Base-by-base conservation (phyloP, 148 eudicot genomes). In the Heliosperma pusillum region DNA sequence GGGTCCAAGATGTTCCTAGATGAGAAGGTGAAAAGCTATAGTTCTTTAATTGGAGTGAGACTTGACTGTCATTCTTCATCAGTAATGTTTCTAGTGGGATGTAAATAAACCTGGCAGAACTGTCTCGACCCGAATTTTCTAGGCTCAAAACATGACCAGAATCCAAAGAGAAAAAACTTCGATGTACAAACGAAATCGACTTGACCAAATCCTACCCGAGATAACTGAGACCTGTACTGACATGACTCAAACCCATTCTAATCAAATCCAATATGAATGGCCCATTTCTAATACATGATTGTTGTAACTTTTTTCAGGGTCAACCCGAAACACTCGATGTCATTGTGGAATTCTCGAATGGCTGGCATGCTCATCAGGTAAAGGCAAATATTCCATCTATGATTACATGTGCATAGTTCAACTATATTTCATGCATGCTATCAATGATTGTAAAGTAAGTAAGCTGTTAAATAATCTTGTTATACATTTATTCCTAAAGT, bases 391-490 rank as follows among this genome's bases (percentile, higher is more conserved):
- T 80, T 70, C 79, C 62, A 53, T 33, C 26, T 64, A 80, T 80
- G 64, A 80, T 80, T 71, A 67, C 79, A 76, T 76, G 71, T 80
- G 83, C 79, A 71, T 80, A 79, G 72, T 71, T 64, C 72, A 57
- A 55, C 72, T 56, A 12, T 55, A 70, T 76, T 71, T 76, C 79
- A 72, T 80, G 83, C 83, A 72, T 80, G 83, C 82, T 53, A 53
- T 72, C 78, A 83, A 83, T 83, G 63, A 83, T 83, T 72, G 82
- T 77, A 83, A 59, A 72, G 17, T 61, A 40, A 73, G 78, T 73
- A 75, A 73, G 80, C 80, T 69, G 78, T 76, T 63, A 70, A 74
- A 62, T 74, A 74, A 63, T 80, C 61, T 64, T 64, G 27, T 69
- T 60, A 69, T 20, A 53, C 68, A 71, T n/a, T n/a, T 53, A 71